Evolutionary conservation across 768 basidiomycete genomes (phyloP).

Genomic region (Naganishia vaughanmartiniae): DNA sequence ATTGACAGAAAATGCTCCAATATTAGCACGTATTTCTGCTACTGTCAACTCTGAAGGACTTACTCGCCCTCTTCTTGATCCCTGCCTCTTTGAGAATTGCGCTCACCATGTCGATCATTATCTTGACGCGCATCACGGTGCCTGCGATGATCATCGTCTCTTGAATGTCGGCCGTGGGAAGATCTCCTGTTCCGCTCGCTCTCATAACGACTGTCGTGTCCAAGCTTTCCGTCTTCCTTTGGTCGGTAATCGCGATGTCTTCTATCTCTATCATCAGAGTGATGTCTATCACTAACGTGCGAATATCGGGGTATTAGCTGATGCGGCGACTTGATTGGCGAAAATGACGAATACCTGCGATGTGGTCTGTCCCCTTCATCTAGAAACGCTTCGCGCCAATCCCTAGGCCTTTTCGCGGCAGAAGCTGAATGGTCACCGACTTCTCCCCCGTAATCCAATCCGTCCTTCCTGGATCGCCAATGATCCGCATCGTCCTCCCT

Average conservation of each 20-base stretch:
- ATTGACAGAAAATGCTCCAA: constrained; percentile 4
- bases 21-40: constrained; percentile 23
- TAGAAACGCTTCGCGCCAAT: constrained; percentile 51
- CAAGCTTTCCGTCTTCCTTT: constrained; percentile 31
- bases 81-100: constrained; percentile 31
- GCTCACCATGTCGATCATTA: not conserved
- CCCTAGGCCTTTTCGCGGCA: constrained; percentile 39
- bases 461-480: constrained; percentile 1
- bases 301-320: not conserved
- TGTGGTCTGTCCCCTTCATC: constrained; percentile 37
- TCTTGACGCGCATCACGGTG: constrained; percentile 35
- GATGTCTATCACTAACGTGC: not conserved
- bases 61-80: constrained; percentile 92
- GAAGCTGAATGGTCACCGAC: not conserved
- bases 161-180: not conserved
- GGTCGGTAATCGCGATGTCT: constrained; percentile 29
- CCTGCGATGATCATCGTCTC: not conserved
- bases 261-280: not conserved
- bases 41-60: constrained; percentile 57
- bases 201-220: constrained; percentile 25
- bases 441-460: constrained; percentile 5
- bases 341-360: not conserved
- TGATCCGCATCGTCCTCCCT: constrained; percentile 14
- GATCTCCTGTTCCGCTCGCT: constrained; percentile 36
- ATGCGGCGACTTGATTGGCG: too few relatives aligned